phyloP scores from a whole-genome alignment of 345 rosid species.

The Nasturtium officinale region DNA sequence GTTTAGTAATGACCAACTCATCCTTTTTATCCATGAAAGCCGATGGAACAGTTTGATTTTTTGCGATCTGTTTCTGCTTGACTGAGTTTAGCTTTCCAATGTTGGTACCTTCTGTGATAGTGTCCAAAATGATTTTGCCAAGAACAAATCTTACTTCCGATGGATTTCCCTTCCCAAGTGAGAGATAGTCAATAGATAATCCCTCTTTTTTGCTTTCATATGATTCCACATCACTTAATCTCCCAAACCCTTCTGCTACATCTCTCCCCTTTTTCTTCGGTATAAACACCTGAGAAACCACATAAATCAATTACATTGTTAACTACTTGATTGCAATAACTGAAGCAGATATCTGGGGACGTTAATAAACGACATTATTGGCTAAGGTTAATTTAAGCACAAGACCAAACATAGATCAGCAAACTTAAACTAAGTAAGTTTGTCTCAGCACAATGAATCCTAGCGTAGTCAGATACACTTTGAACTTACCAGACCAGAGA shows the following conservation, averaged over 20 bases:
- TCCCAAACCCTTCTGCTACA: slow-evolving; percentile 50
- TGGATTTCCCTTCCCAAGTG: slow-evolving; percentile 62
- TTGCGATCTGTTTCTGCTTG: slow-evolving; percentile 22
- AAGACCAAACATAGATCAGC: slow-evolving; percentile 13
- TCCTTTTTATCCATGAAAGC: slow-evolving; percentile 23
- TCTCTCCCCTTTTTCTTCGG: slow-evolving; percentile 51
- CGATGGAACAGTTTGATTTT: slow-evolving; percentile 8
- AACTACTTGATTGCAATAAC: background rate
- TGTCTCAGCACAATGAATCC: slow-evolving; percentile 1
- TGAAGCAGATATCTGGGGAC: slow-evolving; percentile 7
- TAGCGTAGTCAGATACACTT: slow-evolving; percentile 31
- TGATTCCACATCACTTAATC: slow-evolving; percentile 45
- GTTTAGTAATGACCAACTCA: slow-evolving; percentile 17
- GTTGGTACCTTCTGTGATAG: slow-evolving; percentile 50
- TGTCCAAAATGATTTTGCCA: slow-evolving; percentile 75
- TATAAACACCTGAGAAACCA: slow-evolving; percentile 59
- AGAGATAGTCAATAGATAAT: slow-evolving; percentile 48
- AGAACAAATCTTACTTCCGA: slow-evolving; percentile 67
- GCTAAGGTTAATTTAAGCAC: background rate
- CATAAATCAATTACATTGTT: background rate
- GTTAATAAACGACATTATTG: background rate
- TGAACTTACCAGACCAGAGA: slow-evolving; percentile 63
- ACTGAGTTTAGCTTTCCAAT: slow-evolving; percentile 31
- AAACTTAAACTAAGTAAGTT: background rate
- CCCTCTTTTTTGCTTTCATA: slow-evolving; percentile 43